Evolutionary conservation across 371 early-diverging fungal genomes (phyloP).

Genomic region (Rhizopus sp.): DNA sequence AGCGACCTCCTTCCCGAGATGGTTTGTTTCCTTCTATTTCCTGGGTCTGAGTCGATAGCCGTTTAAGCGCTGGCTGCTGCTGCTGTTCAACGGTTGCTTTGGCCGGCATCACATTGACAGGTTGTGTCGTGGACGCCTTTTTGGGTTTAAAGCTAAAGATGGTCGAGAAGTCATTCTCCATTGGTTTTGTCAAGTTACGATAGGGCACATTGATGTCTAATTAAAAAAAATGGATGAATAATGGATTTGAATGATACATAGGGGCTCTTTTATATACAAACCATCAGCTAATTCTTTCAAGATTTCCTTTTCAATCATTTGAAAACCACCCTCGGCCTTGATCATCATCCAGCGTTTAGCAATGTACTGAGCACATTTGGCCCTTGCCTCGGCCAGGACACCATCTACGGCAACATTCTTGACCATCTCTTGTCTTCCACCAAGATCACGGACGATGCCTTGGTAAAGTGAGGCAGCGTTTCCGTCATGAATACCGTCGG

Average conservation of each 20-base stretch:
- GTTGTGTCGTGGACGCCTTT: not conserved
- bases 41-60: conserved; percentile 2
- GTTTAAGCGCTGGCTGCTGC: not conserved
- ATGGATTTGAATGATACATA: not conserved
- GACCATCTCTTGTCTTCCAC: conserved; percentile 47
- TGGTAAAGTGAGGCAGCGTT: conserved; percentile 48
- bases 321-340: conserved; percentile 41
- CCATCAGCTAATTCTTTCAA: conserved; percentile 43
- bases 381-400: conserved; percentile 32
- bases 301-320: conserved; percentile 37
- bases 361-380: conserved; percentile 36
- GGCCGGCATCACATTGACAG: too few relatives aligned
- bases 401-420: conserved; percentile 45
- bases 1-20: conserved; percentile 1
- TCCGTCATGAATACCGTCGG: conserved; percentile 41
- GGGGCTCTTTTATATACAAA: conserved; percentile 3
- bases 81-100: too few relatives aligned
- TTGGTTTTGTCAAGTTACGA: conserved; percentile 32
- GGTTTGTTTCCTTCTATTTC: conserved; percentile 1
- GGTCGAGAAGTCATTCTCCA: conserved; percentile 26
- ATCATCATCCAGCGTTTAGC: conserved; percentile 38
- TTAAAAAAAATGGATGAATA: not conserved
- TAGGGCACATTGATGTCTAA: conserved; percentile 42
- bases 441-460: conserved; percentile 45
- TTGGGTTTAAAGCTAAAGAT: conserved; percentile 29